Conservation (phyloP, 2,329 filamentous ascomycete genomes). For the Penicillium brevicompactum region DNA sequence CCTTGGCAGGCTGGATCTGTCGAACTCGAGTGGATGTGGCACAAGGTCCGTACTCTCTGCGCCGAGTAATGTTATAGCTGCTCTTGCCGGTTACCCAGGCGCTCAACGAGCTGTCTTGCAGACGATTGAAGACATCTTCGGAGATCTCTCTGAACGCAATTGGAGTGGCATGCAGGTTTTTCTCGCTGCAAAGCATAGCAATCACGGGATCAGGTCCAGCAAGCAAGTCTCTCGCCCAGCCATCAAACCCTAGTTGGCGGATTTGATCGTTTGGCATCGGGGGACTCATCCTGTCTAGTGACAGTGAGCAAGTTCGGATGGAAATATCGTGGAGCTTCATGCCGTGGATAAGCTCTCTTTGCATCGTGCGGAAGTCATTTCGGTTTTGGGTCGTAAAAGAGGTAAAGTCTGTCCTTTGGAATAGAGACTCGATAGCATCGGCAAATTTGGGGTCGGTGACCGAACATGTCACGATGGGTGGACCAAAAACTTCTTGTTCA, state of each 20-base stretch:
- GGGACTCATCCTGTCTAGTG: constrained; percentile 58
- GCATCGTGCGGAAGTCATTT: constrained; percentile 74
- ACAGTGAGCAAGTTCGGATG: constrained; percentile 64
- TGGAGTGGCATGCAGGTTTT: constrained; percentile 68
- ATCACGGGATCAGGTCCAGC: constrained; percentile 80
- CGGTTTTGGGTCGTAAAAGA: constrained; percentile 74
- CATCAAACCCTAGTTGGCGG: constrained; percentile 67
- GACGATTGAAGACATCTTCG: constrained; percentile 67
- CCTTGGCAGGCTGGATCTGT: constrained; percentile 61
- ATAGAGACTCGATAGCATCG: constrained; percentile 60
- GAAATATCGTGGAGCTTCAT: constrained; percentile 71
- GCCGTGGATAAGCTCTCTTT: constrained; percentile 62
- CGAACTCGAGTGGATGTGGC: constrained; percentile 71
- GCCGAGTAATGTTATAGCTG: constrained; percentile 66
- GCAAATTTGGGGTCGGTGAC: constrained; percentile 72
- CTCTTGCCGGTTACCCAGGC: constrained; percentile 71
- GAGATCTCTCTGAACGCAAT: constrained; percentile 65
- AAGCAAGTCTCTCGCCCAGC: constrained; percentile 77
- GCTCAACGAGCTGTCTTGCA: constrained; percentile 62
- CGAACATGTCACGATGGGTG: constrained; percentile 77
- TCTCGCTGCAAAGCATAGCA: constrained; percentile 81
- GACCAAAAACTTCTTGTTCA: constrained; percentile 75
- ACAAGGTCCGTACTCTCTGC: constrained; percentile 76
- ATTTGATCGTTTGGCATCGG: constrained; percentile 61
- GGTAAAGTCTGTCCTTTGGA: constrained; percentile 57